Conservation (phyloP, 2,329 filamentous ascomycete genomes). For the Metarhizium anisopliae region DNA sequence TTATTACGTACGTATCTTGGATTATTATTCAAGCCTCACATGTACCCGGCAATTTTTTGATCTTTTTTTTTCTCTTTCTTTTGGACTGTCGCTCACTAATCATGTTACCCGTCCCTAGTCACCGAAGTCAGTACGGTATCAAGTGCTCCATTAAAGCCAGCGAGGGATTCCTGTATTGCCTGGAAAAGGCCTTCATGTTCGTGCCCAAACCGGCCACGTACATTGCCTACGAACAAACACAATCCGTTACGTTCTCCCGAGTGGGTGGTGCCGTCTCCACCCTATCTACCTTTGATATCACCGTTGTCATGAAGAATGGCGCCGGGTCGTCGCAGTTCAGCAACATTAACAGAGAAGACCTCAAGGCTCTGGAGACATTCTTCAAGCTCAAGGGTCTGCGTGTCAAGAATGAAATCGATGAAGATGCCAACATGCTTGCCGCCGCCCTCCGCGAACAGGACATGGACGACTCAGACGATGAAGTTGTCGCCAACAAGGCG, state of each 20-base stretch:
- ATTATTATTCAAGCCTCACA: background rate
- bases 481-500: slow-evolving; percentile 58
- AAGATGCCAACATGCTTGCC: slow-evolving; percentile 74
- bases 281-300: slow-evolving; percentile 94
- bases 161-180: slow-evolving; percentile 91
- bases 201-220: slow-evolving; percentile 97
- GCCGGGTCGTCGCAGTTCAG: slow-evolving; percentile 89
- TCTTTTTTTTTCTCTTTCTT: background rate
- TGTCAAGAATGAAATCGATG: slow-evolving; percentile 97
- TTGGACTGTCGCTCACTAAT: background rate
- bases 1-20: slow-evolving; percentile 53
- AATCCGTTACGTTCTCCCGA: slow-evolving; percentile 88
- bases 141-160: slow-evolving; percentile 99
- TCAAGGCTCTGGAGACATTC: slow-evolving; percentile 92
- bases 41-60: background rate
- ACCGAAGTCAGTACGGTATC: slow-evolving; percentile 88
- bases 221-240: slow-evolving; percentile 88
- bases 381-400: slow-evolving; percentile 93
- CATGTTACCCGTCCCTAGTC: slow-evolving; percentile 33
- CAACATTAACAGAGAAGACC: slow-evolving; percentile 98
- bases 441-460: slow-evolving; percentile 77
- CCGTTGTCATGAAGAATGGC: slow-evolving; percentile 81
- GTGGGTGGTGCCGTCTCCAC: slow-evolving; percentile 91
- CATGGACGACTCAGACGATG: slow-evolving; percentile 77
- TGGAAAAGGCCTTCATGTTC: slow-evolving; percentile 98